Percentiles rank a stretch among this genome's conserved stretches.
phyloP scores from a whole-genome alignment of 2,329 filamentous ascomycete species.

The Hypoxylon sp. region DNA sequence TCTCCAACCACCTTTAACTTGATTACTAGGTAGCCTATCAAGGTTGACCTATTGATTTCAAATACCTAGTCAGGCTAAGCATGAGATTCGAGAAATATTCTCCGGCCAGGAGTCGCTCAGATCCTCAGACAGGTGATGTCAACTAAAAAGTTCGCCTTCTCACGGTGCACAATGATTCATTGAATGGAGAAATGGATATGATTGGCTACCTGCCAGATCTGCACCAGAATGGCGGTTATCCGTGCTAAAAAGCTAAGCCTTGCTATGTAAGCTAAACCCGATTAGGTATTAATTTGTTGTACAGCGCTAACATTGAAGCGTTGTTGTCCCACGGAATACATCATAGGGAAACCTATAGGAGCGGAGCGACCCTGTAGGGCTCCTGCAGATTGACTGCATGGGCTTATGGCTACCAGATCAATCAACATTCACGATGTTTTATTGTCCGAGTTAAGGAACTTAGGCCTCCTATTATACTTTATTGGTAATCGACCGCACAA shows the following conservation, averaged over 20 bases:
- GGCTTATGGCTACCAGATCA: constrained; percentile 7
- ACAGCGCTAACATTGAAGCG: neutral
- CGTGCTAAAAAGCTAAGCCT: neutral
- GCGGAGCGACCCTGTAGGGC: neutral
- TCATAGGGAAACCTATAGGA: neutral
- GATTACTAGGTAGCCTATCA: constrained; percentile 3
- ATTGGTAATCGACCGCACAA: neutral
- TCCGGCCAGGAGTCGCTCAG: neutral
- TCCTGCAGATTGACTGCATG: neutral
- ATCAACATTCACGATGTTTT: neutral
- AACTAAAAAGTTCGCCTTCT: neutral
- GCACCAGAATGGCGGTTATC: neutral
- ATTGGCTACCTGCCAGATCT: neutral
- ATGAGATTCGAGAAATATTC: neutral
- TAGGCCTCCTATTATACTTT: neutral
- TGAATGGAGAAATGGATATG: neutral
- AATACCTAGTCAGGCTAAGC: constrained; percentile 9
- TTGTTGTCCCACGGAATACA: constrained; percentile 8
- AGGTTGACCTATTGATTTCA: neutral
- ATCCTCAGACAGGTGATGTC: constrained; percentile 15
- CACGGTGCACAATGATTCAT: constrained; percentile 1
- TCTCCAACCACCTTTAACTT: neutral
- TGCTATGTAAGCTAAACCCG: neutral
- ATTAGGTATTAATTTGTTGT: neutral
- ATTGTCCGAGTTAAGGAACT: constrained; percentile 10